Evolutionary conservation across 2,329 filamentous ascomycete species (phyloP).

Genomic region (Calonectria leucothoes): DNA sequence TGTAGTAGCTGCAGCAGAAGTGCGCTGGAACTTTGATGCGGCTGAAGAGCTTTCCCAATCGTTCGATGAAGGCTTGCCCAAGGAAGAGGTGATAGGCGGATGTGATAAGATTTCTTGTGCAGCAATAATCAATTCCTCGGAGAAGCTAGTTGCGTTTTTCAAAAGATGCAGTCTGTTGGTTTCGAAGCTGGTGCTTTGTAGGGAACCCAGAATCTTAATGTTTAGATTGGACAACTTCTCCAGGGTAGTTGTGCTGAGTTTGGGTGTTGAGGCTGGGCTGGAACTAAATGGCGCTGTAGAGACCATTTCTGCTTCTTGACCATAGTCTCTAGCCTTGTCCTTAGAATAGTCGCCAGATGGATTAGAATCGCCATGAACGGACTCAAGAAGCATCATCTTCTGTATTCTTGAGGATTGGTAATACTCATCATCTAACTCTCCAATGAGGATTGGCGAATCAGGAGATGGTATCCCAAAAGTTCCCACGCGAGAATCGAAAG

Average conservation of each 20-base stretch:
- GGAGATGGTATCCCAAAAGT: not conserved
- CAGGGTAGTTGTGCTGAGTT: not conserved
- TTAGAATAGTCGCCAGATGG: not conserved
- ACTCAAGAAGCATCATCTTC: not conserved
- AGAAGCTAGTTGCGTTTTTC: not conserved
- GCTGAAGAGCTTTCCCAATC: not conserved
- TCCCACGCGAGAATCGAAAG: not conserved
- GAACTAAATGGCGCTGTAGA: not conserved
- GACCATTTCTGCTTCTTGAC: not conserved
- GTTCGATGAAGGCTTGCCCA: not conserved
- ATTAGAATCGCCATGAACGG: not conserved
- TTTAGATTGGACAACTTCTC: not conserved
- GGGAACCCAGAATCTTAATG: not conserved
- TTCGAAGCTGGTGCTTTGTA: not conserved
- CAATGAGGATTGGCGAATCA: not conserved
- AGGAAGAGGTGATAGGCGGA: not conserved
- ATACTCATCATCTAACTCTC: not conserved
- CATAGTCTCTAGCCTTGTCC: not conserved
- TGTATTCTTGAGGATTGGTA: not conserved
- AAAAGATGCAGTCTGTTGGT: not conserved
- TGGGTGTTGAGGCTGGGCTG: not conserved
- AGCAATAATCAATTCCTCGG: not conserved
- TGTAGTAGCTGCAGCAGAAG: not conserved
- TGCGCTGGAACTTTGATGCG: not conserved
- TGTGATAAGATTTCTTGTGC: not conserved